Base-by-base conservation (phyloP, 2,329 filamentous ascomycete species). In the Pseudodiploospora longispora region DNA sequence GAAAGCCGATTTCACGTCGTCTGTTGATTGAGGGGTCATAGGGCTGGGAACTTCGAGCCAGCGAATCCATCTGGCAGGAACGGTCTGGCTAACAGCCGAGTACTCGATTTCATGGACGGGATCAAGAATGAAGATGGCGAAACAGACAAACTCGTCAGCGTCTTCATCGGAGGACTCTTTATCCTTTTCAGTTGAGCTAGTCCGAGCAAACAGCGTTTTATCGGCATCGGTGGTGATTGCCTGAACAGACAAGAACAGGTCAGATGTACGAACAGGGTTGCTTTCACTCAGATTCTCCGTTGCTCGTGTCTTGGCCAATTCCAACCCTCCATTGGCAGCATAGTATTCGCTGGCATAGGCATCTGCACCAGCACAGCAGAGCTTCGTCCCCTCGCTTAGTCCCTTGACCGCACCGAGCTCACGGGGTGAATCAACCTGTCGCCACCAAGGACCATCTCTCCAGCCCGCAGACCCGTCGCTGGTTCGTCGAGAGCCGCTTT, bases 381-480 rank as follows among this genome's bases (percentile, higher is more conserved):
- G 80, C 67, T 97, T 95, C 19, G 88, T 94, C 46, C 87, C 93
- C 63, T 95, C 91, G 9, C 82, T 75, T 1, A 93, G 66, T 9
- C 93, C 91, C 50, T 82, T 83, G 40, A 97, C 83, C 2, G 84
- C 70, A 42, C 87, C 86, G 6, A 97, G 72, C 55, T 87, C 87
- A 45, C 93, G 83, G 44, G 83, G 76, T 27, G 75, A 69, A 59
- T 75, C 78, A 40, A 69, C 72, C 63, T 82, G 82, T 52, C 90
- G 80, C 91, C 93, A 98, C 93, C 93, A 98, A 3, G 93, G 93
- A 0, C 93, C 93, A 56, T 97, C 91, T 39, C 82, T 85, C 90
- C 93, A 98, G 49, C 85, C 85, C 33, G 76, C 74, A 29, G 71
- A 69, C 12, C 69, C 71, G 41, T 81, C 77, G 28, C 70, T 47